These are phyloP conservation scores for Ulota crispa DNA, from an alignment of 225 moss, liverwort and hornwort genomes.

Conservation along the genomic window DNA sequence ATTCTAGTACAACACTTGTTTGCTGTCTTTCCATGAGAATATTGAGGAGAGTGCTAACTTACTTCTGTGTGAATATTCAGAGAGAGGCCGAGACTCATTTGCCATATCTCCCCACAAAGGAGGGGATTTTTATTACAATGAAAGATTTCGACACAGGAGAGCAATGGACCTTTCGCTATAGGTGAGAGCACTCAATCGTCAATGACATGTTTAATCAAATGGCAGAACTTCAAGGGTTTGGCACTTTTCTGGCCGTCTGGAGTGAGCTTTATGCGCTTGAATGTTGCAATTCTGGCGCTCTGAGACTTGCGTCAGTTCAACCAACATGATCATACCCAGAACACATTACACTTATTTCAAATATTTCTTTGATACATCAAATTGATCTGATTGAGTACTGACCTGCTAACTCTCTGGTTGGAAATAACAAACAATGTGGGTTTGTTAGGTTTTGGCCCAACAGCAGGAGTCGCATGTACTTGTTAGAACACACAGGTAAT, in stretches of 20 bases:
- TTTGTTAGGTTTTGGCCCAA: constrained; percentile 34
- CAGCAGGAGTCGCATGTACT: constrained; percentile 41
- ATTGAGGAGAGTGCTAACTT: neutral
- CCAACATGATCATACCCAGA: neutral
- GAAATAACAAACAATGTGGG: neutral
- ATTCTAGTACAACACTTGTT: neutral
- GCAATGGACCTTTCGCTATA: constrained; percentile 40
- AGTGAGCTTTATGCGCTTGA: neutral
- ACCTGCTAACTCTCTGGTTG: neutral
- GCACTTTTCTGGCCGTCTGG: neutral
- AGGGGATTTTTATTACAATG: constrained; percentile 37
- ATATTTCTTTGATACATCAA: too few relatives aligned
- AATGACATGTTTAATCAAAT: neutral
- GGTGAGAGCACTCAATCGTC: neutral
- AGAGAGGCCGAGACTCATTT: constrained; percentile 37
- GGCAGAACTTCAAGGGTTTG: neutral
- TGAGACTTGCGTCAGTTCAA: too few relatives aligned
- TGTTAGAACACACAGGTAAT: constrained; percentile 37
- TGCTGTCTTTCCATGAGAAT: neutral
- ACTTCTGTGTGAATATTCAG: neutral
- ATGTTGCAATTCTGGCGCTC: neutral
- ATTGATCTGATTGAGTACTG: neutral
- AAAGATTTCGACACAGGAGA: constrained; percentile 37
- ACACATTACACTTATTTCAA: neutral
- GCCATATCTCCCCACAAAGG: constrained; percentile 36